These are phyloP conservation scores for Stagonosporopsis tanaceti DNA, from an alignment of 2,329 filamentous ascomycete species.

Conservation along the genomic window DNA sequence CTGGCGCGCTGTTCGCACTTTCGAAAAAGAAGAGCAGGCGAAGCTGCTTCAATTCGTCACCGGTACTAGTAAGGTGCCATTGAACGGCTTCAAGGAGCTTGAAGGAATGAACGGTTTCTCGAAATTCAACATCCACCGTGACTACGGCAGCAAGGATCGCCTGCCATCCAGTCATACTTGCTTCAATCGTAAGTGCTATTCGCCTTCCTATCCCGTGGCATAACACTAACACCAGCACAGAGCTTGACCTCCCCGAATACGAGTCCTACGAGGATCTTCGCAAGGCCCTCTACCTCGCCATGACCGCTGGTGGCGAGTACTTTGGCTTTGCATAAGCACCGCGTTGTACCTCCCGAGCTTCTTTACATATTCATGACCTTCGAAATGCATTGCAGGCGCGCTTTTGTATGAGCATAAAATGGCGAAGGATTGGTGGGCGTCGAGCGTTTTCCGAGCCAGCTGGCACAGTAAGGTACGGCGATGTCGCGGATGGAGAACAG, in stretches of 20 bases:
- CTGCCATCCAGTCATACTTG: constrained; percentile 97
- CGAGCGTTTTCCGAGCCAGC: constrained; percentile 1
- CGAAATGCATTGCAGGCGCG: constrained; percentile 45
- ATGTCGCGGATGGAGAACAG: constrained; percentile 23
- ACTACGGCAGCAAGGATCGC: constrained; percentile 95
- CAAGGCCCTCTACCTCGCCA: constrained; percentile 88
- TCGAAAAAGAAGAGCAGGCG: constrained; percentile 98
- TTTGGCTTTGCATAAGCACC: constrained; percentile 87
- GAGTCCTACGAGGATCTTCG: constrained; percentile 93
- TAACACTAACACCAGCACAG: constrained; percentile 61
- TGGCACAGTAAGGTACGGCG: neutral
- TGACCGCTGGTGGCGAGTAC: constrained; percentile 96
- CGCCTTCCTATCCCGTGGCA: neutral
- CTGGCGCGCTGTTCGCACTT: constrained; percentile 96
- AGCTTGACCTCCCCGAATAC: constrained; percentile 98
- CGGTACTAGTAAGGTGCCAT: constrained; percentile 95
- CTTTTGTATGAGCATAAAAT: constrained; percentile 34
- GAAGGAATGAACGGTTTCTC: constrained; percentile 99
- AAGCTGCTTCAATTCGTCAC: constrained; percentile 98
- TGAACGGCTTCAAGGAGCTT: constrained; percentile 98
- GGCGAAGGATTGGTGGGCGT: constrained; percentile 9
- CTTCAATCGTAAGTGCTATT: constrained; percentile 87
- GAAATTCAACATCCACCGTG: constrained; percentile 97
- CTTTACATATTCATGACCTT: constrained; percentile 27
- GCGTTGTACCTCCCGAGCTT: constrained; percentile 4